Conservation (phyloP, 805 yeast genomes). For the Aciculoconidium aculeatum region DNA sequence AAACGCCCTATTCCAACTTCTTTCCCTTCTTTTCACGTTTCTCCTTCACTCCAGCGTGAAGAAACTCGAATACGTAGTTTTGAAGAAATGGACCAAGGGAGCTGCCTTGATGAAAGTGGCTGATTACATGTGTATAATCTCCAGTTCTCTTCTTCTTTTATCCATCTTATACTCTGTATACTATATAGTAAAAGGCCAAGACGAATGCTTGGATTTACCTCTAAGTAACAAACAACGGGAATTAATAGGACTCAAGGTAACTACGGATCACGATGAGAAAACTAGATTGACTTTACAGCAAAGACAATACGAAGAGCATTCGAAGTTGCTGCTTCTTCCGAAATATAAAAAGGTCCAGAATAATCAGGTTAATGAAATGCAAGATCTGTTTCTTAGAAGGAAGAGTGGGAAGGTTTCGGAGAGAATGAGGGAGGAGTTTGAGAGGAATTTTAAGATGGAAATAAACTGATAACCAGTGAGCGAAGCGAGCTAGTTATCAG, state of each 20-base stretch:
- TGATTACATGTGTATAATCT: too few species aligned
- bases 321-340: constrained; percentile 3
- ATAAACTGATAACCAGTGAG: background rate
- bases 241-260: constrained; percentile 35
- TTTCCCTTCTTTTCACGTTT: too few species aligned
- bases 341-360: background rate
- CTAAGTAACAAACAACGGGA: constrained; percentile 40
- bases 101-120: too few species aligned
- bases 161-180: too few species aligned
- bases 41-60: too few species aligned
- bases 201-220: constrained; percentile 48
- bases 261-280: constrained; percentile 5
- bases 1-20: too few species aligned
- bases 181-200: constrained; percentile 35
- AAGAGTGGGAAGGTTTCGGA: background rate
- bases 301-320: constrained; percentile 10
- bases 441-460: constrained; percentile 3
- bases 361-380: constrained; percentile 1
- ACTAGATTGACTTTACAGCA: constrained; percentile 15
- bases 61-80: too few species aligned
- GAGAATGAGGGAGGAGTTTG: constrained; percentile 4
- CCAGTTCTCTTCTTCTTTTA: too few species aligned
- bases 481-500: too few species aligned
- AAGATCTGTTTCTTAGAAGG: background rate
- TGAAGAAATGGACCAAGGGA: too few species aligned